These are phyloP conservation scores for Arthrobotrys pseudoclavata DNA, from an alignment of 2,329 filamentous ascomycete genomes.

Conservation along the genomic window DNA sequence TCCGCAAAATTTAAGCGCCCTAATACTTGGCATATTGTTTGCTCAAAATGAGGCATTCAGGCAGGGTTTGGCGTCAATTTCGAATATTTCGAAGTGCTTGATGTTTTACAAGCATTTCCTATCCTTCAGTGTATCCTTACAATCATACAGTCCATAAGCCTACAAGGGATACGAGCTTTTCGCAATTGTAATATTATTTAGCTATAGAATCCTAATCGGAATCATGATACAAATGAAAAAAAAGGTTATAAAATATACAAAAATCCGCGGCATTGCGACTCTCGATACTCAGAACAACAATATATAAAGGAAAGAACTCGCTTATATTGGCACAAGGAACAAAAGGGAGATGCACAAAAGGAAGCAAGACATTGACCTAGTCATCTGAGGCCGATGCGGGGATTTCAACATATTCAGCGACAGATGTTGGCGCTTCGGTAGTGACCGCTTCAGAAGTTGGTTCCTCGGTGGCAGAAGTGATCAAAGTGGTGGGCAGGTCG, in stretches of 20 bases:
- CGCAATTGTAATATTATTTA: neutral
- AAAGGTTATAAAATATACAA: constrained; percentile 25
- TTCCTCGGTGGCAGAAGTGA: neutral
- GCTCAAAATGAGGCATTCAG: neutral
- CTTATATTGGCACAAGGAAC: constrained; percentile 21
- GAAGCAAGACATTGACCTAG: neutral
- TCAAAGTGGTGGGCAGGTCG: constrained; percentile 1
- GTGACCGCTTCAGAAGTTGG: constrained; percentile 1
- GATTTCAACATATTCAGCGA: constrained; percentile 7
- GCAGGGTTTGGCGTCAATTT: neutral
- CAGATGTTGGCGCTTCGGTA: constrained; percentile 5
- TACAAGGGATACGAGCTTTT: neutral
- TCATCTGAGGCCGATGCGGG: neutral
- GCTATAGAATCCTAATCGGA: constrained; percentile 3
- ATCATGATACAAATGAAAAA: constrained; percentile 35
- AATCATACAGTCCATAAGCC: neutral
- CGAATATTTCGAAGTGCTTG: neutral
- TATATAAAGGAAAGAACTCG: constrained; percentile 21
- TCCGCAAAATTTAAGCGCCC: neutral
- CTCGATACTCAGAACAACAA: constrained; percentile 19
- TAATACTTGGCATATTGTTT: neutral
- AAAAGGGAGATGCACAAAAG: neutral
- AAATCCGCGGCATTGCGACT: constrained; percentile 1
- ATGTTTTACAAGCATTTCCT: no score
- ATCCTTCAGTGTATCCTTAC: no score